Percentiles rank a stretch among this genome's conserved stretches.
Conservation (phyloP, 139 green algal species). For the Tetradesmus lagerheimii region DNA sequence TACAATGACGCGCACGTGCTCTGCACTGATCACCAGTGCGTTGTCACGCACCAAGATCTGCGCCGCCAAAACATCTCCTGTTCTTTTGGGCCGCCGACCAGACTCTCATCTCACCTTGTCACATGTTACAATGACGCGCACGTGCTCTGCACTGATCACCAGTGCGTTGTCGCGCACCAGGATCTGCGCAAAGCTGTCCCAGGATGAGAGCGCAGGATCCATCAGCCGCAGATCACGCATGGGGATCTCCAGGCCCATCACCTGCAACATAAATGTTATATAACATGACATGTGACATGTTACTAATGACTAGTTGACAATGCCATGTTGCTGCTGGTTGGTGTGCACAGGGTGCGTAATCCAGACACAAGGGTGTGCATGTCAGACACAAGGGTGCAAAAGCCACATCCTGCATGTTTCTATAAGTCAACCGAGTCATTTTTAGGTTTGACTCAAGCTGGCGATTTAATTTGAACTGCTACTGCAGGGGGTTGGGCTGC, state of each 20-base stretch:
- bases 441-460: too few relatives aligned
- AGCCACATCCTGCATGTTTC: too few relatives aligned
- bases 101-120: slow-evolving; percentile 67
- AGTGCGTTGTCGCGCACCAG: slow-evolving; percentile 84
- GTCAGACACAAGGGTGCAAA: background rate
- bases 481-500: background rate
- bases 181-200: slow-evolving; percentile 41
- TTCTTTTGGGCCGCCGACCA: too few relatives aligned
- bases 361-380: too few relatives aligned
- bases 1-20: slow-evolving; percentile 87
- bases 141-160: slow-evolving; percentile 85
- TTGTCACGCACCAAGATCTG: slow-evolving; percentile 81
- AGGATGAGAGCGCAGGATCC: slow-evolving; percentile 65
- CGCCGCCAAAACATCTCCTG: too few relatives aligned
- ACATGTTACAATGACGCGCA: slow-evolving; percentile 82
- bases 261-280: slow-evolving; percentile 42
- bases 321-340: background rate
- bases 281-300: background rate
- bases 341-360: background rate
- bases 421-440: too few relatives aligned
- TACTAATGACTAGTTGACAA: background rate
- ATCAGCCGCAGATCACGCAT: slow-evolving; percentile 89
- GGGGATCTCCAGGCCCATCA: slow-evolving; percentile 80
- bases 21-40: slow-evolving; percentile 81
- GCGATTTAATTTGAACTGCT: background rate